phyloP scores from a whole-genome alignment of 1,284 basidiomycete genomes.

The Singerocomus inundabilis region DNA sequence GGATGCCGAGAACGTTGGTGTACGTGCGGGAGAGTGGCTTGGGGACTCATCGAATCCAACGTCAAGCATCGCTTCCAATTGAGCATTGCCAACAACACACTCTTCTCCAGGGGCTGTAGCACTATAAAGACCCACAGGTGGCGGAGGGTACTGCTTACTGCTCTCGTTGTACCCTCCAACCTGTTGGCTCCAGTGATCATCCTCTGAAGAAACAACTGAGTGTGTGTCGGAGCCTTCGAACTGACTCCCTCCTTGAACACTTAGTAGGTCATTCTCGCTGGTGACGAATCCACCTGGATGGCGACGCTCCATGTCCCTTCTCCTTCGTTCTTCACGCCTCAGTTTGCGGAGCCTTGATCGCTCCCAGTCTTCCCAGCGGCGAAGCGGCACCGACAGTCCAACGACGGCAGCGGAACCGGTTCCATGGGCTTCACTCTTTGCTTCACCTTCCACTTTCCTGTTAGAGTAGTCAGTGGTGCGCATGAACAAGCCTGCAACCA shows the following conservation, averaged over 20 bases:
- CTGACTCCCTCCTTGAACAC: conserved; percentile 58
- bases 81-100: conserved; percentile 66
- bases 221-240: conserved; percentile 73
- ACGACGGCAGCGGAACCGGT: conserved; percentile 58
- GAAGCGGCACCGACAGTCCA: conserved; percentile 75
- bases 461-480: conserved; percentile 15
- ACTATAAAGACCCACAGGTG: conserved; percentile 68
- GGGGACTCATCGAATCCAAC: conserved; percentile 71
- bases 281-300: conserved; percentile 67
- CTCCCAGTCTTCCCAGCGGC: conserved; percentile 99
- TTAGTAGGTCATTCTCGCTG: conserved; percentile 59
- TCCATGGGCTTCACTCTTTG: conserved; percentile 75
- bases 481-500: conserved; percentile 1
- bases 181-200: conserved; percentile 89
- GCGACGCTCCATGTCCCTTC: conserved; percentile 74
- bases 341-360: conserved; percentile 92
- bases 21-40: conserved; percentile 37
- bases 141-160: conserved; percentile 73
- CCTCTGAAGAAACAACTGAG: conserved; percentile 84
- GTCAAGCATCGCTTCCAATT: conserved; percentile 88
- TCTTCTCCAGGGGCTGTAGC: conserved; percentile 40
- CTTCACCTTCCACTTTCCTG: conserved; percentile 93
- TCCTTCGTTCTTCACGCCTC: conserved; percentile 83
- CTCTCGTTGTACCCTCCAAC: conserved; percentile 90
- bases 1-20: conserved; percentile 39